Percentiles rank a stretch among this genome's conserved stretches.
Conservation (phyloP, 495 filamentous ascomycete genomes). For the Chaetomium cochliodes region DNA sequence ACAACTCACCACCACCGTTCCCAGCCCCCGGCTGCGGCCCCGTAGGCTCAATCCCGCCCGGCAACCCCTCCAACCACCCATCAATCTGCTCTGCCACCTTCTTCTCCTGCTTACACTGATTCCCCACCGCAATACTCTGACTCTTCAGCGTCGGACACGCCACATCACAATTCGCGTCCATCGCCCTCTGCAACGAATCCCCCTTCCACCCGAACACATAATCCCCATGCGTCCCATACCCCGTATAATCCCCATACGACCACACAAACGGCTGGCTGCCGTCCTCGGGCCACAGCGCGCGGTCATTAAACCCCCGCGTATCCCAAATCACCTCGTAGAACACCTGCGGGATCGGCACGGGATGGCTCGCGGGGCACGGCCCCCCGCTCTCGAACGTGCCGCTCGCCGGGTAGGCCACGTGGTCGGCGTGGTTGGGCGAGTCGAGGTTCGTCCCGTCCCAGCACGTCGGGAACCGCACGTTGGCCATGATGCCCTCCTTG, state of each 20-base stretch:
- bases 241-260: constrained; percentile 43
- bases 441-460: constrained; percentile 39
- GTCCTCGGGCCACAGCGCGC: constrained; percentile 42
- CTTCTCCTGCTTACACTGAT: constrained; percentile 37
- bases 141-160: constrained; percentile 6
- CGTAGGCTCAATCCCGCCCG: constrained; percentile 15
- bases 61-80: constrained; percentile 31
- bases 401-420: constrained; percentile 40
- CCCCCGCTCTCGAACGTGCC: constrained; percentile 37
- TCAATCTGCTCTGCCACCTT: constrained; percentile 41
- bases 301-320: constrained; percentile 41
- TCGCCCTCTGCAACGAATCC: constrained; percentile 40
- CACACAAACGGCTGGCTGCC: constrained; percentile 51
- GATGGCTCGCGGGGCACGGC: constrained; percentile 37
- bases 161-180: constrained; percentile 38
- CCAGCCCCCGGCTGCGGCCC: constrained; percentile 28
- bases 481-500: constrained; percentile 43
- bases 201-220: constrained; percentile 48
- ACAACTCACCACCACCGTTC: constrained; percentile 1
- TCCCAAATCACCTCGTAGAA: constrained; percentile 47
- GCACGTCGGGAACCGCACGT: constrained; percentile 40
- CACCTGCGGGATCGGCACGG: constrained; percentile 40
- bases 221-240: constrained; percentile 45
- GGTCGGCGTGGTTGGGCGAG: constrained; percentile 40
- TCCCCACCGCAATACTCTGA: constrained; percentile 34